Base-by-base conservation (phyloP, 768 basidiomycete species). In the Arthromyces matolae region DNA sequence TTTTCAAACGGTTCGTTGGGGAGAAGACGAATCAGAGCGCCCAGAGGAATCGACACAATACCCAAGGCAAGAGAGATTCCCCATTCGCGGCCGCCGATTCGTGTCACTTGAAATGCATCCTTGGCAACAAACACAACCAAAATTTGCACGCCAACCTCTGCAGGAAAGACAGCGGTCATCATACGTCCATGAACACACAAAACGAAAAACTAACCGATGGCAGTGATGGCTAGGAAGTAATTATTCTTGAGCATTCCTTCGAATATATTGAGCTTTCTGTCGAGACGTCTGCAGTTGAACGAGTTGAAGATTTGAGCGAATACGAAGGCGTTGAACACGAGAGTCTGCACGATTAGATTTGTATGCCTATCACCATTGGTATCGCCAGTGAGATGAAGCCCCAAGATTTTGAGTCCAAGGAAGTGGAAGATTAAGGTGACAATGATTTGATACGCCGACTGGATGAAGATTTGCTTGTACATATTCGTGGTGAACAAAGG, bases 241-340 rank as follows among this genome's bases (percentile, higher is more conserved):
- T 68, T 79, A 64, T 99, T 99, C 39, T 68, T 74, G 32, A 69
- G 57, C 24, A 98, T 77, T 32, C 92, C 91, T 52, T 86, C 83
- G 58, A 97, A 92, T 50, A 98, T 80, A 66, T 99, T 98, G 50
- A 93, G 73, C 41, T 81, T 79, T 50, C 78, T 81, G 59, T 97
- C 94, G 37, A 98, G 72, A 29, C 92, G 76, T 44, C 96, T 77
- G 57, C 88, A 91, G 62, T 97, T 99, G 65, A 97, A 64, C 34
- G 91, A 93, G 69, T 94, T 96, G 78, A 88, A 93, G 56, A 99
- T 93, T 66, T 98, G 96, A 23, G 91, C 89, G 63, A 97, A 97
- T 40, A 98, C 95, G 60, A 97, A 99, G n/a, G 84, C 79, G 60
- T 98, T 99, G 81, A 99, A 99, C 25, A 97, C 91, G 14, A 98